These are phyloP conservation scores for Ensete ventricosum DNA, from an alignment of 176 grass and related monocot genomes.

Conservation along the genomic window DNA sequence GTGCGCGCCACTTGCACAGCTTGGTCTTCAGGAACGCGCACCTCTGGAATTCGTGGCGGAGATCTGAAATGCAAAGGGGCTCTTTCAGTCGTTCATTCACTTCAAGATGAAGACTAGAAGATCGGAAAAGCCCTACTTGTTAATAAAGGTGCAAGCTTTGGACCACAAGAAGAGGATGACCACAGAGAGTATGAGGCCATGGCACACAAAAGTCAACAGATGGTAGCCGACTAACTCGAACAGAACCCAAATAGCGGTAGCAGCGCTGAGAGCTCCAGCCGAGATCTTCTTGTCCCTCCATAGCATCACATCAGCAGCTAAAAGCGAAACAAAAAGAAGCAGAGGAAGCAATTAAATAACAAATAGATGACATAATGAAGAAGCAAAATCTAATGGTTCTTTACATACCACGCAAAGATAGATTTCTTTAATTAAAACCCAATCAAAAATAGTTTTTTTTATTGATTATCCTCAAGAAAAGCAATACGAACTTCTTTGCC, in stretches of 20 bases:
- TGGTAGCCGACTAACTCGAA: conserved; percentile 86
- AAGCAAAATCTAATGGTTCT: background rate
- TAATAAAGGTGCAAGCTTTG: conserved; percentile 62
- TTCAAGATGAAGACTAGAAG: background rate
- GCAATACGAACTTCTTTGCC: background rate
- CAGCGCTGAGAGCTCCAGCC: conserved; percentile 65
- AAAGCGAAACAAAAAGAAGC: conserved; percentile 24
- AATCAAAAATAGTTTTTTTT: background rate
- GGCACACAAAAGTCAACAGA: conserved; percentile 66
- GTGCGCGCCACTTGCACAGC: background rate
- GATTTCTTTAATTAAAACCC: background rate
- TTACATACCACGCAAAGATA: background rate
- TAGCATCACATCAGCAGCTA: conserved; percentile 87
- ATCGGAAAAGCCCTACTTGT: conserved; percentile 45
- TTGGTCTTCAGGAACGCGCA: conserved; percentile 11
- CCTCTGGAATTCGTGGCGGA: conserved; percentile 34
- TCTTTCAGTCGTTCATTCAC: background rate
- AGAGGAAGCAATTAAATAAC: conserved; percentile 5
- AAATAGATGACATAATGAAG: background rate
- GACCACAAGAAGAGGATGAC: conserved; percentile 85
- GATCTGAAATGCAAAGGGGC: conserved; percentile 33
- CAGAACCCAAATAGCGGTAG: conserved; percentile 61
- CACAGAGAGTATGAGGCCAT: conserved; percentile 73
- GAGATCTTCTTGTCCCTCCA: conserved; percentile 96
- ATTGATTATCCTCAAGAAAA: background rate